Conservation (phyloP, 257 asterid genomes). For the Solanum dulcamara region DNA sequence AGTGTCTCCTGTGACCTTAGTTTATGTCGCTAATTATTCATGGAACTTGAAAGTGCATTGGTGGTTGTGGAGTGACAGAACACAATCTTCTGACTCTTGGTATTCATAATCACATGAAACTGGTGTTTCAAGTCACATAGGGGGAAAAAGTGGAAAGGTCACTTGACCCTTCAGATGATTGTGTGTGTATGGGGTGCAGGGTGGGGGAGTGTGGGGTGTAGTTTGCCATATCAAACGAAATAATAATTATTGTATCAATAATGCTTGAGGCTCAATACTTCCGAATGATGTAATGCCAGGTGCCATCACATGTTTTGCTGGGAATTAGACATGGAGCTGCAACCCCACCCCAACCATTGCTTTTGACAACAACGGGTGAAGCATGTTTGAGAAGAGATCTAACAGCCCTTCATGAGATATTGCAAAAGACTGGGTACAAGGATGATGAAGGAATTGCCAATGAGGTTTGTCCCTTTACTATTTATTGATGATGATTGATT, state of each 20-base stretch:
- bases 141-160: not conserved
- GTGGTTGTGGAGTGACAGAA: not conserved
- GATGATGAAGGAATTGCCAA: conserved; percentile 88
- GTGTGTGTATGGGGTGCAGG: not conserved
- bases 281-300: conserved; percentile 19
- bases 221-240: not conserved
- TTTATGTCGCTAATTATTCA: not conserved
- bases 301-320: conserved; percentile 48
- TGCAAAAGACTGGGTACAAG: conserved; percentile 66
- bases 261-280: not conserved
- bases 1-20: not conserved
- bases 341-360: conserved; percentile 20
- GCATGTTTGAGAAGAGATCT: conserved; percentile 86
- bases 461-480: conserved; percentile 34
- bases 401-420: conserved; percentile 71
- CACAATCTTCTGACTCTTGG: not conserved
- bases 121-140: not conserved
- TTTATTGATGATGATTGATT: not conserved
- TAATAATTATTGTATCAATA: not conserved
- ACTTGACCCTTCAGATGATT: not conserved
- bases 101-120: too few species aligned
- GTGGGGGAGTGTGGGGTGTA: not conserved
- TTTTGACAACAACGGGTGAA: conserved; percentile 49
- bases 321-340: conserved; percentile 33
- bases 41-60: not conserved